Base-by-base conservation (phyloP, 2,329 filamentous ascomycete species). In the Penicillium sp. region DNA sequence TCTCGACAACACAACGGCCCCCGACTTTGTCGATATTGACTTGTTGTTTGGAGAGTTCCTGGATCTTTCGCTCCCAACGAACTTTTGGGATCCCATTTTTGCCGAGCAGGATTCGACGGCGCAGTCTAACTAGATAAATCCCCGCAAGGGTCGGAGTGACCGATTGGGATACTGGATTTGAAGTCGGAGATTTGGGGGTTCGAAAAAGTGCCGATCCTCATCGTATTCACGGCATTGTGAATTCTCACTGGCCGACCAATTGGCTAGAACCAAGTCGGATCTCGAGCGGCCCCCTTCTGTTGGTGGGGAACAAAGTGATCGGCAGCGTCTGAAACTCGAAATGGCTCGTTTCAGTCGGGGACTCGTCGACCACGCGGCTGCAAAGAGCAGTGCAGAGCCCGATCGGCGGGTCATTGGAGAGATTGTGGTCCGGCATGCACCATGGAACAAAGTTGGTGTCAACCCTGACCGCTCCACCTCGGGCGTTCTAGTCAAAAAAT, bases 31-130 rank as follows among this genome's bases (percentile, higher is more conserved):
- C n/a, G 56, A 62, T 32, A 62, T 62, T n/a, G 60, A 63, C 33
- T 54, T 47, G 10, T 32, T 62, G 6, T 62, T 63, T 40, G 60
- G 57, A 9, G 60, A 62, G 20, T 62, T 62, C 36, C 38, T 63
- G 17, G 58, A 63, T 46, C 41, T 62, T 5, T 62, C 60, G 3
- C 42, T 62, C 11, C 60, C 60, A 4, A 61, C 58, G 9, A 60
- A 62, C 32, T 62, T 61, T 32, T 62, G 59, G 60, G 60, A 64
- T 40, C 58, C 59, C 11, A 47, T 62, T n/a, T 62, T 61, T 44
- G 42, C 44, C 17, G 44, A 43, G 22, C 38, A 40, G 27, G 32
- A 39, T 30, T 9, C 18, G 18, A 22, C 18, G 5, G 18, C 5
- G 18, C 18, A 22, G 18, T 9, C 18, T 9, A 22, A 22, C 9